Percentiles rank a stretch among this genome's conserved stretches.
phyloP scores from a whole-genome alignment of 2,329 filamentous ascomycete genomes.

The Waltergamsia citrina region DNA sequence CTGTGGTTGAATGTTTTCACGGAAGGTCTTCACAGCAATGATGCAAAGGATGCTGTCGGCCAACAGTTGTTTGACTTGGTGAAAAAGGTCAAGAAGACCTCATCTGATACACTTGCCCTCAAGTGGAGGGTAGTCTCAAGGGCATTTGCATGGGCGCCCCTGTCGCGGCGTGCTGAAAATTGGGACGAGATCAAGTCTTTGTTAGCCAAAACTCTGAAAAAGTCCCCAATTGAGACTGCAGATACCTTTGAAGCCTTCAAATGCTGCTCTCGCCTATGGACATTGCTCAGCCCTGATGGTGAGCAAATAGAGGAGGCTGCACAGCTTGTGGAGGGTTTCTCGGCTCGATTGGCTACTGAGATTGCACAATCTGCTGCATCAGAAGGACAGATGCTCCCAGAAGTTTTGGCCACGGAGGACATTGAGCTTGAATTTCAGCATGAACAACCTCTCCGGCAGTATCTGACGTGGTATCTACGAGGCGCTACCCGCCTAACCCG shows the following conservation, averaged over 20 bases:
- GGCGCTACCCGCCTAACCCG: conserved; percentile 20
- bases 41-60: conserved; percentile 30
- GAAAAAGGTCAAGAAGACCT: conserved; percentile 16
- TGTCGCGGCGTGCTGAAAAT: conserved; percentile 17
- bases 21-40: conserved; percentile 28
- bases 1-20: conserved; percentile 33
- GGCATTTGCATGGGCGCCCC: conserved; percentile 22
- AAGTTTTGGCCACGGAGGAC: conserved; percentile 7
- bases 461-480: conserved; percentile 22
- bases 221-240: conserved; percentile 18
- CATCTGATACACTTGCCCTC: conserved; percentile 19
- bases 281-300: conserved; percentile 25
- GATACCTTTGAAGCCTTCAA: conserved; percentile 31
- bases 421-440: conserved; percentile 13
- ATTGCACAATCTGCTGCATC: conserved; percentile 13
- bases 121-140: conserved; percentile 29
- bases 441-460: conserved; percentile 17
- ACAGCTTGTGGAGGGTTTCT: conserved; percentile 21
- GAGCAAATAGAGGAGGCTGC: conserved; percentile 16
- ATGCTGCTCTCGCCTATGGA: conserved; percentile 27
- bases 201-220: conserved; percentile 20
- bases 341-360: conserved; percentile 19
- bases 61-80: conserved; percentile 26
- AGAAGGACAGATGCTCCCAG: conserved; percentile 12
- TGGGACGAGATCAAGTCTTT: conserved; percentile 23